Percentiles rank a stretch among this genome's conserved stretches.
phyloP scores from a whole-genome alignment of 2,329 filamentous ascomycete genomes.

The Colletotrichum lindemuthianum region DNA sequence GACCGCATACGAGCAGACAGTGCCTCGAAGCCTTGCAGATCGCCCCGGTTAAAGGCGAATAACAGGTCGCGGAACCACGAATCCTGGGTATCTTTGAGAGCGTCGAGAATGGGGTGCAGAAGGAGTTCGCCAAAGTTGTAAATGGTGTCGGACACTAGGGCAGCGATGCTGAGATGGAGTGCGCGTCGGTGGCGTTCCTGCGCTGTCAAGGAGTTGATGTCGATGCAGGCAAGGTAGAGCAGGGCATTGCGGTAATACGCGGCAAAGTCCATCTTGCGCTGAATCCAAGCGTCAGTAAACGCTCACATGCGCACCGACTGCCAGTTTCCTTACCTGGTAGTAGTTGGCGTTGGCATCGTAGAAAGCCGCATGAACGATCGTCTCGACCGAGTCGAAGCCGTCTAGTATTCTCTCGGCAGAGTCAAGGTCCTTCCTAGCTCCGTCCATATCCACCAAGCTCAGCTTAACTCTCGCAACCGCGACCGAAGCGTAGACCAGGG shows the following conservation, averaged over 20 bases:
- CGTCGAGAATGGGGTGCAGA: constrained; percentile 93
- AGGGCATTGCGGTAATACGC: constrained; percentile 98
- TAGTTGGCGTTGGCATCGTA: constrained; percentile 96
- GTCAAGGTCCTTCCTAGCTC: constrained; percentile 86
- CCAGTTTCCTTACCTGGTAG: constrained; percentile 73
- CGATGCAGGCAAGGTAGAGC: constrained; percentile 95
- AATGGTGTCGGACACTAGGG: constrained; percentile 91
- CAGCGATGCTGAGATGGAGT: constrained; percentile 92
- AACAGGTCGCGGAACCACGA: constrained; percentile 95
- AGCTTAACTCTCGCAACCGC: constrained; percentile 90
- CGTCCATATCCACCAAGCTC: constrained; percentile 80
- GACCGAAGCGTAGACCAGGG: constrained; percentile 92
- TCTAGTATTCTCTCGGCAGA: constrained; percentile 89
- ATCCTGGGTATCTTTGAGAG: constrained; percentile 76
- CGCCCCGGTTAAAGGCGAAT: constrained; percentile 96
- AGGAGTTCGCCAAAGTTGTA: constrained; percentile 99
- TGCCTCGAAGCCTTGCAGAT: constrained; percentile 86
- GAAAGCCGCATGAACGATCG: constrained; percentile 93
- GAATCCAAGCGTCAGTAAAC: constrained; percentile 47
- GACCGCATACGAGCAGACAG: constrained; percentile 83
- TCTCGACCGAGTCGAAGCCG: constrained; percentile 93
- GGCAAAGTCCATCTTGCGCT: constrained; percentile 87
- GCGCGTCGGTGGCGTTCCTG: constrained; percentile 84
- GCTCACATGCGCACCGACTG: background rate
- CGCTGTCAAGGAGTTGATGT: constrained; percentile 77